Conservation (phyloP, 2,329 filamentous ascomycete species). For the Colletotrichum sp. region DNA sequence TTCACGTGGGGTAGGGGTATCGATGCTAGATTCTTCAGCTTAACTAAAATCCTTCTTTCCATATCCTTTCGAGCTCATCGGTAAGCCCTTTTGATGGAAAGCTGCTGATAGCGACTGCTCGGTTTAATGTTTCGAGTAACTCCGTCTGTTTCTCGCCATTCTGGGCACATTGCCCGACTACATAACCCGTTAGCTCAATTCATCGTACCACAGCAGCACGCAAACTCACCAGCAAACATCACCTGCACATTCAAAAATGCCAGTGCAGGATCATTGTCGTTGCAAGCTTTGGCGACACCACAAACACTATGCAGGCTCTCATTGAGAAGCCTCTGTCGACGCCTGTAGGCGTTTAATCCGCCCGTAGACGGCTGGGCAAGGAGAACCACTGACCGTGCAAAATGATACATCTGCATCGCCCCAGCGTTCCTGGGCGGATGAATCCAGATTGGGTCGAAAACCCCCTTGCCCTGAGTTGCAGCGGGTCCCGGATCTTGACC, state of each 20-base stretch:
- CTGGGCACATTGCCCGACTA: constrained; percentile 14
- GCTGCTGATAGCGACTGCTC: background rate
- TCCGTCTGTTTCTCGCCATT: background rate
- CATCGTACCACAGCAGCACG: too few species aligned
- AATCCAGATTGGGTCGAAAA: constrained; percentile 51
- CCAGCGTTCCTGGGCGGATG: constrained; percentile 48
- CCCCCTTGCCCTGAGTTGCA: constrained; percentile 34
- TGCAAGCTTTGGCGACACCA: constrained; percentile 34
- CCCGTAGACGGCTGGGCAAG: background rate
- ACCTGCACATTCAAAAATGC: constrained; percentile 11
- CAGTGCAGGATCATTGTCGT: background rate
- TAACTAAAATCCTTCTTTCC: background rate
- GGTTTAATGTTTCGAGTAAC: background rate
- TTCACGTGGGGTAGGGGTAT: background rate
- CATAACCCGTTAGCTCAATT: background rate
- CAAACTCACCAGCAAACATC: constrained; percentile 2
- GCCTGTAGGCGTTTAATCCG: constrained; percentile 44
- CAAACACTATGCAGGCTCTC: constrained; percentile 35
- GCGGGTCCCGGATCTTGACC: constrained; percentile 20
- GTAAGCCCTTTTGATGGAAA: constrained; percentile 2
- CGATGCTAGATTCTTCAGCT: background rate
- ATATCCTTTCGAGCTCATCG: background rate
- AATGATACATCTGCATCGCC: constrained; percentile 54
- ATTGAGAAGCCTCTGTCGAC: constrained; percentile 17
- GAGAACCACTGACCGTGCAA: constrained; percentile 51